Evolutionary conservation across 2,329 filamentous ascomycete species (phyloP).

Genomic region (Sclerotinia trifoliorum): DNA sequence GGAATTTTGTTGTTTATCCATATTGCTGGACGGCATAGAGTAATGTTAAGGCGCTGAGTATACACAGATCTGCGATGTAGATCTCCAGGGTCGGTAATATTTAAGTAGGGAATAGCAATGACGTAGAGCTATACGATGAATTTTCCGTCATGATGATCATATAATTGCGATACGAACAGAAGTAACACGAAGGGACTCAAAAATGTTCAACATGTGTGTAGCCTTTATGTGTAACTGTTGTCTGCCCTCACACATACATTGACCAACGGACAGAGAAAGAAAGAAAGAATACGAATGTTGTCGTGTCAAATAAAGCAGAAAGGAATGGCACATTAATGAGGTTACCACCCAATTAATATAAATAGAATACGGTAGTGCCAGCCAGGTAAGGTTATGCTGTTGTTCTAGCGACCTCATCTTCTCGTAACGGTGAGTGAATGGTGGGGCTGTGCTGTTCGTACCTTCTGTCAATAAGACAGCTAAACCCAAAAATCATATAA

Average conservation of each 20-base stretch:
- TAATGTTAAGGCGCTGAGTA: background rate
- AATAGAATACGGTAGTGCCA: background rate
- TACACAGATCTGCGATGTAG: background rate
- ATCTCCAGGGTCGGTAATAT: slow-evolving; percentile 10
- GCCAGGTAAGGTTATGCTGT: slow-evolving; percentile 3
- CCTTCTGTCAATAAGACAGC: slow-evolving; percentile 9
- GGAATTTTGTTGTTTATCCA: slow-evolving; percentile 6
- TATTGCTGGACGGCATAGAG: background rate
- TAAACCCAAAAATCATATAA: slow-evolving; percentile 16
- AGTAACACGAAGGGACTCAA: background rate
- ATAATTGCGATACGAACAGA: background rate
- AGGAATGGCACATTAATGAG: slow-evolving; percentile 24
- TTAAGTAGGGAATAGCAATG: slow-evolving; percentile 1
- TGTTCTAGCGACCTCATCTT: slow-evolving; percentile 22
- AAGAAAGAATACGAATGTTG: slow-evolving; percentile 8
- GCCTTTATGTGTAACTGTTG: too few species aligned
- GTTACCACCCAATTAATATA: background rate
- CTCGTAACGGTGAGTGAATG: slow-evolving; percentile 24
- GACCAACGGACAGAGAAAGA: background rate
- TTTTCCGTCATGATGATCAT: background rate
- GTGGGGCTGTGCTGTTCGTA: slow-evolving; percentile 33
- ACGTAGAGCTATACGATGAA: background rate
- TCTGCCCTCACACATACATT: background rate
- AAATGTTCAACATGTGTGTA: too few species aligned
- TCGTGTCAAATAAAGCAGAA: slow-evolving; percentile 9